These are phyloP conservation scores for Tritrichomonas foetus DNA, from an alignment of 208 protist species.

Conservation along the genomic window DNA sequence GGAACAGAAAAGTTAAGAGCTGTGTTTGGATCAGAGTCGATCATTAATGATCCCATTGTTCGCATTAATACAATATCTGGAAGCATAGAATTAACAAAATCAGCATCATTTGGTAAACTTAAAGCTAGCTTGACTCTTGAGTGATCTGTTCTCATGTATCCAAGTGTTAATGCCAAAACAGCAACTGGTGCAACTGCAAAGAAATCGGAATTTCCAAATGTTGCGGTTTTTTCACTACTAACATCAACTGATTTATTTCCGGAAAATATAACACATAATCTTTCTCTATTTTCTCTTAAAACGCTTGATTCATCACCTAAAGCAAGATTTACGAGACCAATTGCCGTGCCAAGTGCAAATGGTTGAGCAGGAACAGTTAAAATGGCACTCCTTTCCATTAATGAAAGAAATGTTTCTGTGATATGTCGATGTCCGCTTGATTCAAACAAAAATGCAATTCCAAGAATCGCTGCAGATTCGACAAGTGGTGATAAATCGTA, in stretches of 20 bases:
- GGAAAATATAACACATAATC: background rate
- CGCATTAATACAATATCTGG: slow-evolving; percentile 10
- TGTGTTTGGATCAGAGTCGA: background rate
- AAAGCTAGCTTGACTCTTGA: background rate
- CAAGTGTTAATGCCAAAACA: background rate
- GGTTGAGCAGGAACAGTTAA: background rate
- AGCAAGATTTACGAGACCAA: background rate
- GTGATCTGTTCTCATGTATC: background rate
- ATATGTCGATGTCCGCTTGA: background rate
- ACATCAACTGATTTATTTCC: slow-evolving; percentile 14
- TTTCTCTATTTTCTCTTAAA: slow-evolving; percentile 27
- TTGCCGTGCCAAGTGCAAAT: background rate
- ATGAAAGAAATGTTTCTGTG: background rate
- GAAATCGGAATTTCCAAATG: slow-evolving; percentile 36
- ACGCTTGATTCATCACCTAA: background rate
- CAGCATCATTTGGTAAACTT: background rate
- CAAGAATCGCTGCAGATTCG: background rate
- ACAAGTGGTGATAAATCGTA: background rate
- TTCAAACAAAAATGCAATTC: slow-evolving; percentile 32
- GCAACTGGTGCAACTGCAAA: background rate
- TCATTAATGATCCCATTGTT: background rate
- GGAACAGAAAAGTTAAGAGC: slow-evolving; percentile 33
- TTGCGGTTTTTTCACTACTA: background rate
- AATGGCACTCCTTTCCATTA: background rate
- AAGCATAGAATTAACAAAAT: background rate